Evolutionary conservation across 371 early-diverging fungal genomes (phyloP).

Genomic region (Mucor indicus): DNA sequence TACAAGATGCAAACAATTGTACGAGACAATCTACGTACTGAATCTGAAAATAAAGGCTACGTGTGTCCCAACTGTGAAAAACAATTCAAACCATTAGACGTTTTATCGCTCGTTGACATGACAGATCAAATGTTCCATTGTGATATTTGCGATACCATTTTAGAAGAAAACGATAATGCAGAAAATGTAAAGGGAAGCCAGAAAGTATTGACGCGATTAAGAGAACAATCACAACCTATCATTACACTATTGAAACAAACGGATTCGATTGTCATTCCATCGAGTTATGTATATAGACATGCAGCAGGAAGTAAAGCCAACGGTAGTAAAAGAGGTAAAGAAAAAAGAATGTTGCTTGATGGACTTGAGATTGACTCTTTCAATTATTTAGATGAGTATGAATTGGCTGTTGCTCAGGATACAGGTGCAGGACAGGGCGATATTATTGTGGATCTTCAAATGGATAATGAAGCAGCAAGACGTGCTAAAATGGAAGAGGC

Average conservation of each 20-base stretch:
- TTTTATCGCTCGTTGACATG: slow-evolving; percentile 48
- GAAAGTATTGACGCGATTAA: slow-evolving; percentile 50
- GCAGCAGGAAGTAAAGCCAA: slow-evolving; percentile 21
- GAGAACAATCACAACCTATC: slow-evolving; percentile 80
- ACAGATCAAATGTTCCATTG: slow-evolving; percentile 54
- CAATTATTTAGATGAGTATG: slow-evolving; percentile 39
- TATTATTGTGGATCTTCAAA: slow-evolving; percentile 77
- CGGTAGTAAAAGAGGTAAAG: slow-evolving; percentile 23
- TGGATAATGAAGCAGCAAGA: slow-evolving; percentile 70
- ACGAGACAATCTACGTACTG: slow-evolving; percentile 66
- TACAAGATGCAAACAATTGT: slow-evolving; percentile 78
- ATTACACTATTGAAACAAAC: slow-evolving; percentile 80
- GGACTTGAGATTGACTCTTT: neutral
- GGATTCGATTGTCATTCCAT: slow-evolving; percentile 70
- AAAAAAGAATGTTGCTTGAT: neutral
- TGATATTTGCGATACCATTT: slow-evolving; percentile 57
- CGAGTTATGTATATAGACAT: slow-evolving; percentile 48
- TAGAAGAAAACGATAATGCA: slow-evolving; percentile 66
- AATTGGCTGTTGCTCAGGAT: slow-evolving; percentile 69
- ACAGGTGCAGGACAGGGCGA: slow-evolving; percentile 73
- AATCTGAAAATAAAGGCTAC: slow-evolving; percentile 73
- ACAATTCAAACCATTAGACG: slow-evolving; percentile 58
- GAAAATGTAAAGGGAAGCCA: slow-evolving; percentile 56
- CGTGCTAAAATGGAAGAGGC: slow-evolving; percentile 67
- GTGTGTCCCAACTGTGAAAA: slow-evolving; percentile 62